Percentiles rank a stretch among this genome's conserved stretches.
Conservation (phyloP, 2,329 filamentous ascomycete genomes). For the Hymenoscyphus albidus region DNA sequence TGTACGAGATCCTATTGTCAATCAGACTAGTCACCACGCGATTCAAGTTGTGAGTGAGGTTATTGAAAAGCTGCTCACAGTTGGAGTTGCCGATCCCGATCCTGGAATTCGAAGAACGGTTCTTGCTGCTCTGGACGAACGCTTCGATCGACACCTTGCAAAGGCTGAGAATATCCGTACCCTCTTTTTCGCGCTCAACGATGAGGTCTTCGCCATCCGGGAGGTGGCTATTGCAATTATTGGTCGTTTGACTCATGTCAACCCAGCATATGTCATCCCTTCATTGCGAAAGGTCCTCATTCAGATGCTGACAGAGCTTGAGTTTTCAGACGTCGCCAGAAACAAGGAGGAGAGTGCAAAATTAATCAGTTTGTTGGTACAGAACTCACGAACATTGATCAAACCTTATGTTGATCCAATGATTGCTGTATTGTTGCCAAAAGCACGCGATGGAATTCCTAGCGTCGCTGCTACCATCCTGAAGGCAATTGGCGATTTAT, state of each 20-base stretch:
- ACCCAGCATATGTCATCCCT: conserved; percentile 96
- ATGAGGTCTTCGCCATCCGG: conserved; percentile 87
- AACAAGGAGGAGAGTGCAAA: conserved; percentile 97
- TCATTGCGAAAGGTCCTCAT: conserved; percentile 92
- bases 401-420: conserved; percentile 97
- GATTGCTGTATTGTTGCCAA: conserved; percentile 89
- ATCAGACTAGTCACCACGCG: conserved; percentile 94
- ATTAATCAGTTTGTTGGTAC: conserved; percentile 85
- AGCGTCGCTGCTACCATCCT: conserved; percentile 93
- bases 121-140: conserved; percentile 80
- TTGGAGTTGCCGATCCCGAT: conserved; percentile 89
- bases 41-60: conserved; percentile 97
- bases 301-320: conserved; percentile 91
- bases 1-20: conserved; percentile 93
- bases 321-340: conserved; percentile 88
- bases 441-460: conserved; percentile 78
- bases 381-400: conserved; percentile 88
- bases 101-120: conserved; percentile 86
- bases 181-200: conserved; percentile 90
- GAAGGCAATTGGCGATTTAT: conserved; percentile 89
- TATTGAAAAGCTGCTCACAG: conserved; percentile 91
- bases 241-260: conserved; percentile 82
- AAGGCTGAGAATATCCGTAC: conserved; percentile 97
- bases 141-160: conserved; percentile 94
- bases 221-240: conserved; percentile 97